Base-by-base conservation (phyloP, 306 rosid species). In the Quercus dentata region DNA sequence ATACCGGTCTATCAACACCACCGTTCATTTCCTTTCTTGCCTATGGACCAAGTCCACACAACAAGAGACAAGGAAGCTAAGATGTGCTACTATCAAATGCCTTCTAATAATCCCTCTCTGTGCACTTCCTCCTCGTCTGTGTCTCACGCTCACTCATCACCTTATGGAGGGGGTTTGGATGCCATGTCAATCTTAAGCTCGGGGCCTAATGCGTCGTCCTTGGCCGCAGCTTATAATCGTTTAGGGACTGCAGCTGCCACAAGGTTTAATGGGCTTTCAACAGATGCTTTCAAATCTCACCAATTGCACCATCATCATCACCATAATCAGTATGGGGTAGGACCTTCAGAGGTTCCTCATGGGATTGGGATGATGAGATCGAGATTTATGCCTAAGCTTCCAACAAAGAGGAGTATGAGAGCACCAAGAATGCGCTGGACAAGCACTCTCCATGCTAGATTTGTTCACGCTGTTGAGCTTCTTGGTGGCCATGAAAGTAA, bases 391-490 rank as follows among this genome's bases (percentile, higher is more conserved):
- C 94, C 91, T 0, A 94, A 94, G 80, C 74, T 94, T 4, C 93
- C 97, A 4, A 81, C 93, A 4, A 94, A 88, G 74, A 80, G 98
- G 38, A 92, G 97, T 80, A 94, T 92, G 97, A 86, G 98, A 67
- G 97, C 98, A 0, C 98, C 98, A 0, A 87, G 98, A 84, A 94
- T 94, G 98, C 82, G 97, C 14, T 94, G 98, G 98, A 94, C 98
- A 0, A 92, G 90, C 74, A 90, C 98, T 11, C 90, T 94, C 25
- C 98, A 94, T 61, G 91, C 97, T 73, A 77, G 97, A 76, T 94
- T 94, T 56, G 97, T 94, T 76, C 97, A 92, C 65, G 98, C 98
- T 9, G 98, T 94, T 79, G 97, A 94, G 82, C 97, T 90, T 71
- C 98, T 94, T 11, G 98, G 98, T 27, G 98, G 98, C 82, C 98